Percentiles rank a stretch among this genome's conserved stretches.
phyloP scores from a whole-genome alignment of 2,329 filamentous ascomycete species.

The Calonectria fujianensis region DNA sequence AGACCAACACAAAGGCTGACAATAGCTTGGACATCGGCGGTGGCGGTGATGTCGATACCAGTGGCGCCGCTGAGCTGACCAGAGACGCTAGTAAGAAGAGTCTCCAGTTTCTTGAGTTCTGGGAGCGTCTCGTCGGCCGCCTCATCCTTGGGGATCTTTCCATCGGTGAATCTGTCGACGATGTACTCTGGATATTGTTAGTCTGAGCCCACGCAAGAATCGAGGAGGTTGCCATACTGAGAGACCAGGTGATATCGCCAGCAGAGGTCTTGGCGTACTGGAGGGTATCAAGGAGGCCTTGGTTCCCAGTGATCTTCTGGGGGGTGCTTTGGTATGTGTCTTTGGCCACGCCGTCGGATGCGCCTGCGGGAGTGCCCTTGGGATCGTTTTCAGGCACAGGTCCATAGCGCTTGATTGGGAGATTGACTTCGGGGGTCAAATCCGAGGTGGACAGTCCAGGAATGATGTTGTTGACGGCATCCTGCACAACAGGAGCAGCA shows the following conservation, averaged over 20 bases:
- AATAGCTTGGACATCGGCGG: neutral
- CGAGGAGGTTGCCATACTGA: neutral
- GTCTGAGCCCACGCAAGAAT: neutral
- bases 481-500: neutral
- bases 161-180: constrained; percentile 9
- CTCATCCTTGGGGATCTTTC: constrained; percentile 7
- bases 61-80: neutral
- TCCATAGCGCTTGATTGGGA: constrained; percentile 4
- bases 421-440: neutral
- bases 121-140: neutral
- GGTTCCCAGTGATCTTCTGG: neutral
- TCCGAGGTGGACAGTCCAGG: neutral
- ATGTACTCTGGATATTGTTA: neutral
- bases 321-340: neutral
- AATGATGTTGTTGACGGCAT: neutral
- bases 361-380: neutral
- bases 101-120: constrained; percentile 8
- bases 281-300: neutral
- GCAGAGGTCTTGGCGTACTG: neutral
- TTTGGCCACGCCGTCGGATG: no score
- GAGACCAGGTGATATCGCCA: neutral
- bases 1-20: constrained; percentile 6
- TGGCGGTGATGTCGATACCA: neutral
- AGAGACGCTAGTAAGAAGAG: neutral
- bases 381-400: neutral